phyloP scores from a whole-genome alignment of 371 early-diverging fungal genomes.

The Mucor lusitanicus region DNA sequence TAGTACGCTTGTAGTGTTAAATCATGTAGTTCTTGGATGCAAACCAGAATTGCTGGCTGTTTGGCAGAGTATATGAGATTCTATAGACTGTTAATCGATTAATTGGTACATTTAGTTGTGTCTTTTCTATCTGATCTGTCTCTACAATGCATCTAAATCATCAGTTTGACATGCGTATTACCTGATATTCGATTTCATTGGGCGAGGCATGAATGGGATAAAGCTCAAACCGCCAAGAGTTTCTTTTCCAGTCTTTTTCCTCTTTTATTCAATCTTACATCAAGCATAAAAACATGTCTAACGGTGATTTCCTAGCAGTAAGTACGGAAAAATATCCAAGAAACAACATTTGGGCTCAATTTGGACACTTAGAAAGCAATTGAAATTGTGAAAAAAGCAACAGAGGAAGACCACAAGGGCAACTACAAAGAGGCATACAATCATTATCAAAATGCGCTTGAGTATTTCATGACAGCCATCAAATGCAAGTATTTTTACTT shows the following conservation, averaged over 20 bases:
- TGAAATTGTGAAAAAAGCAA: constrained; percentile 89
- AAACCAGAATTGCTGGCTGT: background rate
- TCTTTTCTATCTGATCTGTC: background rate
- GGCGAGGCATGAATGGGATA: background rate
- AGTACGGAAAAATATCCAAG: background rate
- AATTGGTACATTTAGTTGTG: background rate
- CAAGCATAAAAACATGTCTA: constrained; percentile 23
- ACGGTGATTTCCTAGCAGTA: constrained; percentile 41
- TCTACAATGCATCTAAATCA: background rate
- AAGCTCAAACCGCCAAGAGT: background rate
- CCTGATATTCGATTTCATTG: background rate
- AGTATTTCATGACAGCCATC: constrained; percentile 93
- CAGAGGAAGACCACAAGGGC: constrained; percentile 88
- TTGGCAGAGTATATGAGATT: background rate
- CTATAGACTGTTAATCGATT: background rate
- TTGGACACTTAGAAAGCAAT: constrained; percentile 68
- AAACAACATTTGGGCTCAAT: background rate
- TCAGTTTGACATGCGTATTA: background rate
- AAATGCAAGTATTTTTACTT: constrained; percentile 65
- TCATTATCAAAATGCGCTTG: constrained; percentile 84
- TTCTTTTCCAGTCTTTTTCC: background rate
- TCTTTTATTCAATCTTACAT: constrained; percentile 1
- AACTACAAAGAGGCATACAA: constrained; percentile 92
- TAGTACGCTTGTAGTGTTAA: background rate
- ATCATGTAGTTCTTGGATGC: background rate